Percentiles rank a stretch among this genome's conserved stretches.
Evolutionary conservation across 2,329 filamentous ascomycete genomes (phyloP).

Genomic region (Aureobasidium sp.): DNA sequence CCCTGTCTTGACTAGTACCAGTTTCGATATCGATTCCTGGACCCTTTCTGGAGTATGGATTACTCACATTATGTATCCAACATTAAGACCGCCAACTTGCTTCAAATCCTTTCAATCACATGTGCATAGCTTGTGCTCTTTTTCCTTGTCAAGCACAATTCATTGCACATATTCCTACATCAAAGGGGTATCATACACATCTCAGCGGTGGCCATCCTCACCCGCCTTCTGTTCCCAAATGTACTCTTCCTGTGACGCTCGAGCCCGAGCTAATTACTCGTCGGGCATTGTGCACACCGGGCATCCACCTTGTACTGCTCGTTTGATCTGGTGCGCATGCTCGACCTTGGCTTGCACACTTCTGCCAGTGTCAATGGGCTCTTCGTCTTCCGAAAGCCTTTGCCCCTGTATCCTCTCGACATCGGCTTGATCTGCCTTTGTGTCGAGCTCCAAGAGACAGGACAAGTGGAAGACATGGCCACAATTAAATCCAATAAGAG

Average conservation of each 20-base stretch:
- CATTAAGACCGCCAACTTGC: not conserved
- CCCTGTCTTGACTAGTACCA: not conserved
- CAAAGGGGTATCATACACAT: not conserved
- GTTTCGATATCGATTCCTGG: not conserved
- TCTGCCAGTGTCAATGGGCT: constrained; percentile 34
- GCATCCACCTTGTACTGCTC: constrained; percentile 44
- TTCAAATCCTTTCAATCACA: not conserved
- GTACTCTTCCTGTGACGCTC: not conserved
- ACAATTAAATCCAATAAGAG: constrained; percentile 71
- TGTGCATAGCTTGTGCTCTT: not conserved
- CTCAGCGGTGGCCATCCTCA: too few relatives aligned
- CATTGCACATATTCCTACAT: not conserved
- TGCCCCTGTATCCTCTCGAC: constrained; percentile 36
- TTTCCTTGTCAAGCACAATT: not conserved
- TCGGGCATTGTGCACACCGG: constrained; percentile 16
- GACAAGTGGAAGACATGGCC: constrained; percentile 73
- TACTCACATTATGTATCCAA: not conserved
- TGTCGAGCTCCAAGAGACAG: constrained; percentile 50
- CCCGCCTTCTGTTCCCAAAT: too few relatives aligned
- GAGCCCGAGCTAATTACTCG: not conserved
- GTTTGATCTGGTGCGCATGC: constrained; percentile 67
- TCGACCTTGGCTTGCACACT: constrained; percentile 82
- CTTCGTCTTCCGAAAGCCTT: constrained; percentile 31
- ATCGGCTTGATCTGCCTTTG: constrained; percentile 31
- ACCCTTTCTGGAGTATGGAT: not conserved